These are phyloP conservation scores for Spergularia marina DNA, from an alignment of 148 eudicot species.

Conservation along the genomic window DNA sequence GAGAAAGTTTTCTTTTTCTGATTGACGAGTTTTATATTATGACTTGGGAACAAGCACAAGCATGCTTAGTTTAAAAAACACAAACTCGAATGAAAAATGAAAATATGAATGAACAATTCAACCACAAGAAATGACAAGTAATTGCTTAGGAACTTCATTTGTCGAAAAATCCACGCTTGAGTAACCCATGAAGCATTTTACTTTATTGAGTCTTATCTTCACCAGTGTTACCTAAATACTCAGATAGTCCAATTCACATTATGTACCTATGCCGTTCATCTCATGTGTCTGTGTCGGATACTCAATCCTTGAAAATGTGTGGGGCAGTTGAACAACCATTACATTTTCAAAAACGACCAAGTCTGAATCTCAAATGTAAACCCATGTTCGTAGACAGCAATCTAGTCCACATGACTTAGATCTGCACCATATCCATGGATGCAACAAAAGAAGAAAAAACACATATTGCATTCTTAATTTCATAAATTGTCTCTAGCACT, in stretches of 20 bases:
- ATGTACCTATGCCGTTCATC: neutral
- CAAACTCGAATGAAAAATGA: neutral
- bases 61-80: neutral
- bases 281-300: neutral
- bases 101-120: slow-evolving; percentile 3
- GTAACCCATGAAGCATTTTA: neutral
- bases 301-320: neutral
- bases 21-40: no score
- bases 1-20: no score
- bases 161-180: neutral
- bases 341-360: neutral
- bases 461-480: neutral
- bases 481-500: no score
- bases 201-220: neutral
- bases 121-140: neutral
- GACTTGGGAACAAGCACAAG: no score
- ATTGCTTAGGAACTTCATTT: neutral
- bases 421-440: neutral
- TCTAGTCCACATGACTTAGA: neutral
- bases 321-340: neutral
- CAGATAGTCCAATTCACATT: neutral
- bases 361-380: neutral
- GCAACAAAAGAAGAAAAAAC: neutral
- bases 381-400: neutral
- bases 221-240: neutral